These are phyloP conservation scores for Podospora sp. DNA, from an alignment of 495 filamentous ascomycete genomes.

Conservation along the genomic window DNA sequence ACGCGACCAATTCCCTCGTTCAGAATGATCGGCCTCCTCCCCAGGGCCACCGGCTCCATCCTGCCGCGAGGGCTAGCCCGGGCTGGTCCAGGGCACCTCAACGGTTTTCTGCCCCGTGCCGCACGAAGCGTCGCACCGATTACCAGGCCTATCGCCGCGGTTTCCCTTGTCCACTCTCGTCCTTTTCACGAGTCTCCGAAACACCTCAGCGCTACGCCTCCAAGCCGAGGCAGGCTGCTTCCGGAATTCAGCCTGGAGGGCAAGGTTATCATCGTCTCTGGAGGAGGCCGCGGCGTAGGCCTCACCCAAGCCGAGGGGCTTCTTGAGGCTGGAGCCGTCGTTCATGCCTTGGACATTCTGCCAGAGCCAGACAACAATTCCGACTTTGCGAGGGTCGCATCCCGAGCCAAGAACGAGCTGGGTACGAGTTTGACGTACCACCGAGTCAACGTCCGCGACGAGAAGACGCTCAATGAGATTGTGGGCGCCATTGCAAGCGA, in stretches of 20 bases:
- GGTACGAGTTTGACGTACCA: constrained; percentile 75
- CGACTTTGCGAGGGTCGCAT: constrained; percentile 62
- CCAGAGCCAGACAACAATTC: constrained; percentile 42
- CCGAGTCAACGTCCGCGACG: constrained; percentile 83
- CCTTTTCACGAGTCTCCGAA: constrained; percentile 22
- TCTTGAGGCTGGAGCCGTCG: constrained; percentile 77
- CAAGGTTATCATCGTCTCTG: constrained; percentile 78
- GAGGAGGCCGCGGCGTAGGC: constrained; percentile 77
- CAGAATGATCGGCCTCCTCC: constrained; percentile 9
- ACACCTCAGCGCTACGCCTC: neutral
- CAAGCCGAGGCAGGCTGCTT: constrained; percentile 41
- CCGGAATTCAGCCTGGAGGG: constrained; percentile 79
- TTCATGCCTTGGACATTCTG: constrained; percentile 62
- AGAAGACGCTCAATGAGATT: constrained; percentile 64
- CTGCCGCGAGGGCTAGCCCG: neutral
- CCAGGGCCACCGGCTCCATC: constrained; percentile 6
- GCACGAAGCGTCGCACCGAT: neutral
- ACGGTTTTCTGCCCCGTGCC: neutral
- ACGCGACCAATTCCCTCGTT: neutral
- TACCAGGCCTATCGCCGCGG: neutral
- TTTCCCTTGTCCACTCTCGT: neutral
- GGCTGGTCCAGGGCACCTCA: neutral
- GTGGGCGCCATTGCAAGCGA: constrained; percentile 68
- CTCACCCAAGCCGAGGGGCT: constrained; percentile 77
- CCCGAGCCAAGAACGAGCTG: constrained; percentile 65